A percentile compares a stretch with the other conserved stretches of the same genome.
These are phyloP conservation scores for Xylaria cubensis DNA, from an alignment of 495 filamentous ascomycete genomes.

Conservation along the genomic window DNA sequence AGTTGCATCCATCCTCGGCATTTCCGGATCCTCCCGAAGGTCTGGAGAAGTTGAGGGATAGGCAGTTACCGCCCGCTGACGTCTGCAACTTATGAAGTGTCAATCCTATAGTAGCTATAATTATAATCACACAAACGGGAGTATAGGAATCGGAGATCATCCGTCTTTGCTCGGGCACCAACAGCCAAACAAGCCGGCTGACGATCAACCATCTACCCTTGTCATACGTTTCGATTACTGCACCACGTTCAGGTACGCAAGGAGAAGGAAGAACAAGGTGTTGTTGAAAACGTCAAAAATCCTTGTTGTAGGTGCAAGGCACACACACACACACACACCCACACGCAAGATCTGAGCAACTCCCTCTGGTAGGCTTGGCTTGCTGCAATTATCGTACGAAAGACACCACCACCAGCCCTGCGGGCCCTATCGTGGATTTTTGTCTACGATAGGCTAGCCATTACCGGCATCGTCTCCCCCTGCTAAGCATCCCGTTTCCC, in stretches of 20 bases:
- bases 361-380: slow-evolving; percentile 23
- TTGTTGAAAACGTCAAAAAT: background rate
- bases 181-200: slow-evolving; percentile 50
- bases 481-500: slow-evolving; percentile 16
- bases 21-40: slow-evolving; percentile 22
- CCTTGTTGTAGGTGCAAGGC: slow-evolving; percentile 17
- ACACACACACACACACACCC: background rate
- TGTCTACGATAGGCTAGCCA: slow-evolving; percentile 5
- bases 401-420: slow-evolving; percentile 19
- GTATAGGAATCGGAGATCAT: slow-evolving; percentile 26
- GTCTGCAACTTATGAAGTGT: slow-evolving; percentile 23
- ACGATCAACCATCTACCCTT: slow-evolving; percentile 40
- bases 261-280: slow-evolving; percentile 12
- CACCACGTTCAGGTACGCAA: slow-evolving; percentile 24
- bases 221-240: slow-evolving; percentile 33
- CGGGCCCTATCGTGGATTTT: slow-evolving; percentile 4
- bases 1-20: slow-evolving; percentile 19
- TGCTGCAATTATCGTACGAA: slow-evolving; percentile 26
- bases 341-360: slow-evolving; percentile 15
- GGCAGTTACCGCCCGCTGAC: slow-evolving; percentile 1
- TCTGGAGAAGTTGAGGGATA: slow-evolving; percentile 12
- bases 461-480: slow-evolving; percentile 23
- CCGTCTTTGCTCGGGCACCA: slow-evolving; percentile 55
- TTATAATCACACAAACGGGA: slow-evolving; percentile 28
- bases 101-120: slow-evolving; percentile 13